phyloP scores from a whole-genome alignment of 305 asterid genomes.

The Fraxinus platypoda region DNA sequence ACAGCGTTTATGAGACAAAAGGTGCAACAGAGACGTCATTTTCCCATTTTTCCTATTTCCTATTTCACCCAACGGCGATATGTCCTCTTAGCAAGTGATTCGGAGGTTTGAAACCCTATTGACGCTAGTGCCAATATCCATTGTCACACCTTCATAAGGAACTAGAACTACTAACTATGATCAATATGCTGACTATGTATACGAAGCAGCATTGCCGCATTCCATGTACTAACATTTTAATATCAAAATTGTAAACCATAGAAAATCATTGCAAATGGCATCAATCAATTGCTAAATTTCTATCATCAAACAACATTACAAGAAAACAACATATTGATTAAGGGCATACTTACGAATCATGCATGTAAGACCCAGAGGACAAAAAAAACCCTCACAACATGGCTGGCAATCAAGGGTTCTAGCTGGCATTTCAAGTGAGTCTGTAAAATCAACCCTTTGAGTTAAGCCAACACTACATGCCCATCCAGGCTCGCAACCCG shows the following conservation, averaged over 20 bases:
- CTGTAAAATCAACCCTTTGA: slow-evolving; percentile 39
- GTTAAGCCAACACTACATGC: slow-evolving; percentile 59
- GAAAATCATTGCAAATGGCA: background rate
- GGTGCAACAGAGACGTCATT: background rate
- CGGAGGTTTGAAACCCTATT: background rate
- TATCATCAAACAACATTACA: background rate
- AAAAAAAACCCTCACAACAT: slow-evolving; percentile 93
- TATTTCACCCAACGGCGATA: background rate
- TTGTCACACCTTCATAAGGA: background rate
- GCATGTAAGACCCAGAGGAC: slow-evolving; percentile 94
- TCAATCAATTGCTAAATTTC: background rate
- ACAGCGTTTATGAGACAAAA: background rate
- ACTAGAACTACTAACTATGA: background rate
- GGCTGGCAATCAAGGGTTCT: slow-evolving; percentile 58
- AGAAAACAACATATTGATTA: background rate
- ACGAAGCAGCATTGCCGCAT: background rate
- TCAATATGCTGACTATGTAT: background rate
- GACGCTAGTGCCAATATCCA: background rate
- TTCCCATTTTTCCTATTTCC: background rate
- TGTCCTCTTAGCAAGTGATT: background rate
- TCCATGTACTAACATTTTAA: background rate
- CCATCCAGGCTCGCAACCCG: slow-evolving; percentile 98
- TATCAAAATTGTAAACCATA: background rate
- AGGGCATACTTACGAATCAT: slow-evolving; percentile 69
- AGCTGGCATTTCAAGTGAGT: slow-evolving; percentile 47